These are phyloP conservation scores for Orbilia quercus DNA, from an alignment of 2,329 filamentous ascomycete species.

Conservation along the genomic window DNA sequence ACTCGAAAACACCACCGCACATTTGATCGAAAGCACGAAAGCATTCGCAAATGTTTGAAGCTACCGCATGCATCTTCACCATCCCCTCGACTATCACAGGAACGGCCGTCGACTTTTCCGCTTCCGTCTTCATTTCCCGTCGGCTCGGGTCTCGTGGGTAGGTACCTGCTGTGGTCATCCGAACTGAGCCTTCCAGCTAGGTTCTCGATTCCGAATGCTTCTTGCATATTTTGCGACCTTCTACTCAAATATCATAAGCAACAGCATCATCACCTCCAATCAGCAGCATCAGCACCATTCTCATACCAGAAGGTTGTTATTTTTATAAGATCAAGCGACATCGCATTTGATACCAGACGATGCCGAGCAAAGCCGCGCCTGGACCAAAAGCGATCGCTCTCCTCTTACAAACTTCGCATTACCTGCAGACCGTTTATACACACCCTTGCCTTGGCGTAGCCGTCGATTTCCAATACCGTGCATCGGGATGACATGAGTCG, in stretches of 20 bases:
- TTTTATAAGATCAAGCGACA: slow-evolving; percentile 26
- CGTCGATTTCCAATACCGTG: not conserved
- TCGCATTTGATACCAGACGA: slow-evolving; percentile 20
- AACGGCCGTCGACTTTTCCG: slow-evolving; percentile 25
- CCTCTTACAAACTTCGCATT: slow-evolving; percentile 8
- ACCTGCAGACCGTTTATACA: slow-evolving; percentile 1
- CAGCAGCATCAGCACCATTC: not conserved
- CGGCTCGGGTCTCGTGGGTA: not conserved
- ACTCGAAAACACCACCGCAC: not conserved
- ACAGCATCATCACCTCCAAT: not conserved
- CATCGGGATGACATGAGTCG: not conserved
- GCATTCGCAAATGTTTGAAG: not conserved
- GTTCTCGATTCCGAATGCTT: slow-evolving; percentile 17
- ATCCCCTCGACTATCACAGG: not conserved
- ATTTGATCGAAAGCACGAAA: too few relatives aligned
- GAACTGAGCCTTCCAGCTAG: not conserved
- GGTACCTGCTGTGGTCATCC: slow-evolving; percentile 1
- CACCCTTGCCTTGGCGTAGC: not conserved
- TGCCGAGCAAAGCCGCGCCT: slow-evolving; percentile 37
- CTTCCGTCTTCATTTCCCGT: slow-evolving; percentile 31
- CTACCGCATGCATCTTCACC: slow-evolving; percentile 7
- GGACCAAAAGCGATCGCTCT: slow-evolving; percentile 17
- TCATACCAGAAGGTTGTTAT: slow-evolving; percentile 4
- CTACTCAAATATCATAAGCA: not conserved
- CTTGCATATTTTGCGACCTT: slow-evolving; percentile 13